Base-by-base conservation (phyloP, 331 rosid genomes). In the Malus hybrid region DNA sequence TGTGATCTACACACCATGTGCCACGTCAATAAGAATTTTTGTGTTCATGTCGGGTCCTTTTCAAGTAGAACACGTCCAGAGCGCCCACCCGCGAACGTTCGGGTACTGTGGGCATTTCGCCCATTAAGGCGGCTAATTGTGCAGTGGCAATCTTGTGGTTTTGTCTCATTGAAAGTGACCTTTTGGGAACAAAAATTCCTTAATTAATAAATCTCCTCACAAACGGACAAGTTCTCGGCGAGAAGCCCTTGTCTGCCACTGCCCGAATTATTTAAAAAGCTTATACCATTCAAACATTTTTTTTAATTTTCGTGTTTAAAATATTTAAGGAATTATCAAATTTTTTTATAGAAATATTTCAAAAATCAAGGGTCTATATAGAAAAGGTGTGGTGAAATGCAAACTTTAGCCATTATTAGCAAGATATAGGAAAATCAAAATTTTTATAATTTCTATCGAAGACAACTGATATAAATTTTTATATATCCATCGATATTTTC, bases 21-120 rank as follows among this genome's bases (percentile, higher is more conserved):
- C 29, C 88, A 82, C 90, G 94, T 85, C 88, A 87, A 82, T 66
- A 15, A 75, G 81, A 85, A 85, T 78, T 80, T 70, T 77, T 84
- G 88, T 69, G 70, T 57, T 75, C 74, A 81, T 83, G 83, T 78
- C 76, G 88, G 80, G 85, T 82, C 83, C 65, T 75, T 86, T 82
- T 85, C 87, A 87, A 84, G 84, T 71, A 81, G 68, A 87, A 85
- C 55, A 55, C 73, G 85, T 46, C 69, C 76, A 63, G 79, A 57
- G 79, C 61, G 81, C 61, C 65, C 77, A 67, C 87, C 89, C 91
- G 85, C 85, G 88, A 82, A 18, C 5, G 33, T 10, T 44, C 79
- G 87, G 90, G 28, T 72, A 75, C 11, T 74, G 29, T 69, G 4
- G 96, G 78, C 86, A 80, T n/a, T 80, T 20, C 12, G 1, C 0